These are phyloP conservation scores for Acacia pycnantha DNA, from an alignment of 331 rosid species.

Conservation along the genomic window DNA sequence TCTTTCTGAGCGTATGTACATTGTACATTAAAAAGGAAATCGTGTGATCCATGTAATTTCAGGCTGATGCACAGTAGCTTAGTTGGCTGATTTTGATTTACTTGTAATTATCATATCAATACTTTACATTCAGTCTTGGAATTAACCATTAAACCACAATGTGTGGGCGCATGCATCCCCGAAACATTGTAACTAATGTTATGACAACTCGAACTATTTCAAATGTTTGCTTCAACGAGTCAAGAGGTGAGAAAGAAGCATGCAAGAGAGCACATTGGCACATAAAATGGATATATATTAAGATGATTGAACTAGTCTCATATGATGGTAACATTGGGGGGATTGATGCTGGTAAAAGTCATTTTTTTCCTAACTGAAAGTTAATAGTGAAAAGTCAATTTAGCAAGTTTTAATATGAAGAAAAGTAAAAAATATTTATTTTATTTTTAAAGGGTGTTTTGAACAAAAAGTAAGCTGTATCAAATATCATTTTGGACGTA, in stretches of 20 bases:
- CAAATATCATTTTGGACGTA: no score
- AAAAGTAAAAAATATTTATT: no score
- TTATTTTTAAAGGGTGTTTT: no score
- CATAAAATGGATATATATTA: background rate
- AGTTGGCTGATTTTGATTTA: background rate
- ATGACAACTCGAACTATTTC: background rate
- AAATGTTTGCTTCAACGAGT: background rate
- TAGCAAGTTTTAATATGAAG: no score
- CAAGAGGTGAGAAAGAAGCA: background rate
- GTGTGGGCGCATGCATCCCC: background rate
- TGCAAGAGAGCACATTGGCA: background rate
- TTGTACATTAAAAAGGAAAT: background rate
- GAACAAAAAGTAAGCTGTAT: no score
- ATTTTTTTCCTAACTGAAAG: no score
- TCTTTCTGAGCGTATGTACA: conserved; percentile 36
- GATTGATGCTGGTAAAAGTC: no score
- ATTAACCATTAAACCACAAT: background rate
- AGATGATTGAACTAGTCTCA: background rate
- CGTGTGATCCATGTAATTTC: background rate
- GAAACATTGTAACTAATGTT: background rate
- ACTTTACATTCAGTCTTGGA: background rate
- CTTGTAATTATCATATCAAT: background rate
- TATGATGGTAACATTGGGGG: background rate
- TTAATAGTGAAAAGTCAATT: no score
- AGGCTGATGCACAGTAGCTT: background rate